Base-by-base conservation (phyloP, 2,329 filamentous ascomycete species). In the Colletotrichum navitas region DNA sequence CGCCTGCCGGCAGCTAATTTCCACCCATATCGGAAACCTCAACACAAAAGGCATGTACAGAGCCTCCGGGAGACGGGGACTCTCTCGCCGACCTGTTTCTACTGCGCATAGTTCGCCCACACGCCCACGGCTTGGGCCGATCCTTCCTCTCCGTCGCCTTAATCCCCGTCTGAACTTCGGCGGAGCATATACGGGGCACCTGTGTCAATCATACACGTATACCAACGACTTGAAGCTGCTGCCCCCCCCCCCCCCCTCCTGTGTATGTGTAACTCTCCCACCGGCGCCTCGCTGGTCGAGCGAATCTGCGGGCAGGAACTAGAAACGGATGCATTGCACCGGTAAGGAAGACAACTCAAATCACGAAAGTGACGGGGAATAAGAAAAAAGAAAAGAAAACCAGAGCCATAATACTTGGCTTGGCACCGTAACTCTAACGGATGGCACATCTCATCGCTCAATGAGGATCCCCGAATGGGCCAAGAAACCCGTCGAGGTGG, bases 131-230 rank as follows among this genome's bases (percentile, higher is more conserved):
- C 34, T 41, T 26, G 55, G 36, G 34, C 55, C 55, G 32, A 41
- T 18, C 55, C 14, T 41, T 41, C 32, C 18, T 51, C 29, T 24
- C 32, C 45, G 21, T 61, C 54, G 21, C 32, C 11, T 61, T 60
- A 12, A 29, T 18, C 26, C 55, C 56, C 34, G 56, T 61, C 64
- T 56, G 56, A 67, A 62, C 34, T 62, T 62, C 56, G 47, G 56
- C 45, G 55, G 56, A 45, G 47, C 16, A 45, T 26, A 11, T 29
- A 36, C 10, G 55, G 36, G 36, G n/a, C 34, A n/a, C 32, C 36
- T 39, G 14, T 26, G 36, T 39, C 39, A 34, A 58, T 2, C 36
- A 26, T 41, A 56, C 21, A 36, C 16, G 14, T 12, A 54, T 16
- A 21, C 11, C 26, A 5, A 11, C 26, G 29, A 18, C 55, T 39